Evolutionary conservation across 129 eudicot genomes (phyloP).

Genomic region (Arctium lappa): DNA sequence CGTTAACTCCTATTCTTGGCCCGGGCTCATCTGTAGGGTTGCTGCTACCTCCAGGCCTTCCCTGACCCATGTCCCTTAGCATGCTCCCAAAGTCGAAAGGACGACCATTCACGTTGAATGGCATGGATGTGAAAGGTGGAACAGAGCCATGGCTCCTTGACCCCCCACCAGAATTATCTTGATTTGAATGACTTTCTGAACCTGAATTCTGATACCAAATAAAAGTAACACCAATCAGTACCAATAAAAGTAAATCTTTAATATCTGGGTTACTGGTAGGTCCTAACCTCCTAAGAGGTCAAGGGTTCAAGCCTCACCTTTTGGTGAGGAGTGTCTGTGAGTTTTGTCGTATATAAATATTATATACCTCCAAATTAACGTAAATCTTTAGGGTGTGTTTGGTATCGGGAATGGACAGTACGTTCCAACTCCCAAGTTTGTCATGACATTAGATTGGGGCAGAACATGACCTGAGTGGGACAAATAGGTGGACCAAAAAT

Average conservation of each 20-base stretch:
- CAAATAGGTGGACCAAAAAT: neutral
- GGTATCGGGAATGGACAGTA: neutral
- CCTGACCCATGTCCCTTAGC: conserved; percentile 42
- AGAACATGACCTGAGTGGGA: neutral
- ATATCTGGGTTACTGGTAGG: neutral
- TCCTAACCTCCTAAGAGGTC: neutral
- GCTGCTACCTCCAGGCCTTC: conserved; percentile 15
- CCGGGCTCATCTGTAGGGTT: conserved; percentile 27
- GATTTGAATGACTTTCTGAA: conserved; percentile 35
- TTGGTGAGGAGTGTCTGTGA: neutral
- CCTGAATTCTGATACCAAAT: conserved; percentile 42
- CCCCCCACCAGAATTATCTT: conserved; percentile 33
- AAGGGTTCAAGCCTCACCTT: neutral
- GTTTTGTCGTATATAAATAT: neutral
- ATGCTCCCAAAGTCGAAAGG: conserved; percentile 52
- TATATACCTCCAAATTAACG: neutral
- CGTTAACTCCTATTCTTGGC: conserved; percentile 36
- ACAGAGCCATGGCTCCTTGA: conserved; percentile 34
- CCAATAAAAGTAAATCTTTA: neutral
- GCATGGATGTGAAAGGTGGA: conserved; percentile 44
- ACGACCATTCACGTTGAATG: conserved; percentile 30
- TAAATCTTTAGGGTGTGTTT: neutral
- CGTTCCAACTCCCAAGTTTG: neutral
- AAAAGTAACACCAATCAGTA: neutral
- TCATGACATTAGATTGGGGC: neutral